Evolutionary conservation across 2,329 filamentous ascomycete species (phyloP).

Genomic region (Amphichorda felina): DNA sequence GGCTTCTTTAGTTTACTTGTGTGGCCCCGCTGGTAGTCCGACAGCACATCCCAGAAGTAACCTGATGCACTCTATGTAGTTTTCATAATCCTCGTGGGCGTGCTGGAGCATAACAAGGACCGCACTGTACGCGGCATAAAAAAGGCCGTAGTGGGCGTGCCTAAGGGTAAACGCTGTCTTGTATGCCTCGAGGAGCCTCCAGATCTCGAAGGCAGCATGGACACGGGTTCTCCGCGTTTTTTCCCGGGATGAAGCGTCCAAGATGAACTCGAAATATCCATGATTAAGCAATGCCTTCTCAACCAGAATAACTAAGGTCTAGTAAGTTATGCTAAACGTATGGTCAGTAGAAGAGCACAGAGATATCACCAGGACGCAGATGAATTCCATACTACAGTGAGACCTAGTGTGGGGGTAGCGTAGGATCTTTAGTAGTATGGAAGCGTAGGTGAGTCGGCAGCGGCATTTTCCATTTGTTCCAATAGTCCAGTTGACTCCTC

Average conservation of each 20-base stretch:
- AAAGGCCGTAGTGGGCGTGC: neutral
- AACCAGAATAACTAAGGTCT: neutral
- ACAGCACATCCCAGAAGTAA: neutral
- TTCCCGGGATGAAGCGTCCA: neutral
- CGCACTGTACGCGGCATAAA: neutral
- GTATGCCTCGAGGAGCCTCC: neutral
- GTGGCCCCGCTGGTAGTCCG: neutral
- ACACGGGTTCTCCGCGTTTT: neutral
- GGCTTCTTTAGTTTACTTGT: too few species aligned
- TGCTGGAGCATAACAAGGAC: neutral
- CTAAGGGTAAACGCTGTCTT: neutral
- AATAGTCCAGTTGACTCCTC: neutral
- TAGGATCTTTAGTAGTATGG: neutral
- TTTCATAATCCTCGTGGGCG: neutral
- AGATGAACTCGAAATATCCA: neutral
- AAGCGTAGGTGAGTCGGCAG: too few species aligned
- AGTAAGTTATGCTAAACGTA: neutral
- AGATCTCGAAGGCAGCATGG: neutral
- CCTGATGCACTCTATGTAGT: neutral
- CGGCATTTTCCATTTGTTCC: too few species aligned
- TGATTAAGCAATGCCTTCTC: neutral
- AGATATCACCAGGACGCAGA: neutral
- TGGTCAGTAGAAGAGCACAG: neutral
- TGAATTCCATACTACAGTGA: neutral
- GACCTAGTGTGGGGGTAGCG: neutral